These are phyloP conservation scores for Curvularia sp. DNA, from an alignment of 2,329 filamentous ascomycete species.

Conservation along the genomic window DNA sequence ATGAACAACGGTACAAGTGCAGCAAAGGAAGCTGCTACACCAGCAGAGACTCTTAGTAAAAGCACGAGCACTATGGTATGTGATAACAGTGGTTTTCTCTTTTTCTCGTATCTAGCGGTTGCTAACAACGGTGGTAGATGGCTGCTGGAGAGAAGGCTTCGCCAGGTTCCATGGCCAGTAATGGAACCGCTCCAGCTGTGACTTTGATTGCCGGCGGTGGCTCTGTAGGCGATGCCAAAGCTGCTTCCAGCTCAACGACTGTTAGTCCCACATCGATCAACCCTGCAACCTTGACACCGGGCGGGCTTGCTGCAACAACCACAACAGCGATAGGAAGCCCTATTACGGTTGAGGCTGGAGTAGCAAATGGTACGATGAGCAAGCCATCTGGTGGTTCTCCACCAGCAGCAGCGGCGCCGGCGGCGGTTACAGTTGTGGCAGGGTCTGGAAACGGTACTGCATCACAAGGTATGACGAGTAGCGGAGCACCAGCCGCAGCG, in stretches of 20 bases:
- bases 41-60: slow-evolving; percentile 10
- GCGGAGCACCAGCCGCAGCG: not conserved
- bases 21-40: not conserved
- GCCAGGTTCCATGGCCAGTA: not conserved
- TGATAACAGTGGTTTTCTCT: not conserved
- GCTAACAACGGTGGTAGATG: not conserved
- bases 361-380: slow-evolving; percentile 3
- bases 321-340: slow-evolving; percentile 24
- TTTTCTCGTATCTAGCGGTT: not conserved
- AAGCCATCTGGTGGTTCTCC: not conserved
- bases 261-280: slow-evolving; percentile 23
- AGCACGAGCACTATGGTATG: slow-evolving; percentile 27
- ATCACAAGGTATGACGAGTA: slow-evolving; percentile 12
- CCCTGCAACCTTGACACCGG: slow-evolving; percentile 32
- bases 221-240: slow-evolving; percentile 15
- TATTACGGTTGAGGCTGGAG: slow-evolving; percentile 30
- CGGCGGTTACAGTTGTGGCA: slow-evolving; percentile 32
- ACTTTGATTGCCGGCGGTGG: slow-evolving; percentile 28
- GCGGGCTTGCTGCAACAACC: slow-evolving; percentile 32
- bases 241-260: slow-evolving; percentile 19
- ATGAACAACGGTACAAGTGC: not conserved
- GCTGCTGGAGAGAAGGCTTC: not conserved
- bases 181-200: slow-evolving; percentile 15
- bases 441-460: slow-evolving; percentile 5
- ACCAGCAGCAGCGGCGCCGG: slow-evolving; percentile 5